These are phyloP conservation scores for Entrophospora sp. DNA, from an alignment of 192 early-diverging fungal genomes.

Conservation along the genomic window DNA sequence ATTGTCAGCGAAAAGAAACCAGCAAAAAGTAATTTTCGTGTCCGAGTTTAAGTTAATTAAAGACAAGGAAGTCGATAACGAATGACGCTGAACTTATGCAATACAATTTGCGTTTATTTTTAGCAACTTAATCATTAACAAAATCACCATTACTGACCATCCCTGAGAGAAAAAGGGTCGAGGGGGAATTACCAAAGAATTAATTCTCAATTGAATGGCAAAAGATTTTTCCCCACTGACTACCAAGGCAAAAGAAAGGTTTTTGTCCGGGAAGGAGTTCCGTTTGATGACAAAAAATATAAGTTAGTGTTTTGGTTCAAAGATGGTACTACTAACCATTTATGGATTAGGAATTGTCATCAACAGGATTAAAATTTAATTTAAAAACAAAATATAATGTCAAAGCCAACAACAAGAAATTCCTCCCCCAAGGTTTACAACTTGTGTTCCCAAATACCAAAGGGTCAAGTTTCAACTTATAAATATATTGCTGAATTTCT, in stretches of 20 bases:
- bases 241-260: background rate
- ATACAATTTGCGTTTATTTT: background rate
- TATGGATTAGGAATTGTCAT: background rate
- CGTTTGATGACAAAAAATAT: background rate
- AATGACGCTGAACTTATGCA: background rate
- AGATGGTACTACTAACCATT: background rate
- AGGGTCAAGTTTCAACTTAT: conserved; percentile 52
- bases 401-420: background rate
- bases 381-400: background rate
- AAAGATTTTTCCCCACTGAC: conserved; percentile 11
- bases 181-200: background rate
- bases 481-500: conserved; percentile 50
- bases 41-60: background rate
- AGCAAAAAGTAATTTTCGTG: no score
- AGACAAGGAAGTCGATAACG: background rate
- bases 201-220: background rate
- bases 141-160: background rate
- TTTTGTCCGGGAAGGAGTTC: background rate
- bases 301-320: background rate
- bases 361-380: background rate
- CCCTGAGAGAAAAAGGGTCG: background rate
- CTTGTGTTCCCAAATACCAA: conserved; percentile 11
- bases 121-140: background rate
- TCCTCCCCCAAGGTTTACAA: conserved; percentile 4
- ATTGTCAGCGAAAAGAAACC: background rate